Conservation (phyloP, 108 stramenopile genomes). For the Cyclotella choctawhatcheeana region DNA sequence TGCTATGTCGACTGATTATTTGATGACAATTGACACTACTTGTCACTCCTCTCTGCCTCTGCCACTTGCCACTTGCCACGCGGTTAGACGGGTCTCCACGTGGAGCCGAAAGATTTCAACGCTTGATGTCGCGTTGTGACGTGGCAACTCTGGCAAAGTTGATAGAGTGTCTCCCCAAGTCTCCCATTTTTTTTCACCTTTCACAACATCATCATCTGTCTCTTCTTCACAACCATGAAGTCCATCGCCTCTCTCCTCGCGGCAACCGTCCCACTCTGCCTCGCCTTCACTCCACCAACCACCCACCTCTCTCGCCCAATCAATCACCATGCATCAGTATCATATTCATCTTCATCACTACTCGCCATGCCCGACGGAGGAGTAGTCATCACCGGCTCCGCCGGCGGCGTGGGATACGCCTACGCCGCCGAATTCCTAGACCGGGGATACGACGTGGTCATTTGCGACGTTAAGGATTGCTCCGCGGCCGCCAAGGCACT, state of each 20-base stretch:
- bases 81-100: too few relatives aligned
- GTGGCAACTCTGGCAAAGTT: too few relatives aligned
- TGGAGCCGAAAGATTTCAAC: too few relatives aligned
- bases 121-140: too few relatives aligned
- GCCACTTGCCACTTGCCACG: too few relatives aligned
- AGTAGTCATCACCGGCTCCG: conserved; percentile 85
- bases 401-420: conserved; percentile 91
- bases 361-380: conserved; percentile 62
- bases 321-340: background rate
- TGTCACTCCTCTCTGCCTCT: too few relatives aligned
- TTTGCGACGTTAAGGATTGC: conserved; percentile 89
- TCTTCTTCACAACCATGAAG: conserved; percentile 30
- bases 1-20: too few relatives aligned
- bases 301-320: conserved; percentile 3
- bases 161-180: too few relatives aligned
- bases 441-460: conserved; percentile 87
- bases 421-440: conserved; percentile 94
- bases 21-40: too few relatives aligned
- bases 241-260: conserved; percentile 8
- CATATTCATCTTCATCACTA: conserved; percentile 23
- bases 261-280: conserved; percentile 1
- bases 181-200: too few relatives aligned
- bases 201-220: too few relatives aligned
- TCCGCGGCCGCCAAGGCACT: conserved; percentile 74
- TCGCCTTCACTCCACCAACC: conserved; percentile 24